Percentiles rank a stretch among this genome's conserved stretches.
Conservation (phyloP, 805 yeast genomes). For the Metschnikowia cerradonensis region DNA sequence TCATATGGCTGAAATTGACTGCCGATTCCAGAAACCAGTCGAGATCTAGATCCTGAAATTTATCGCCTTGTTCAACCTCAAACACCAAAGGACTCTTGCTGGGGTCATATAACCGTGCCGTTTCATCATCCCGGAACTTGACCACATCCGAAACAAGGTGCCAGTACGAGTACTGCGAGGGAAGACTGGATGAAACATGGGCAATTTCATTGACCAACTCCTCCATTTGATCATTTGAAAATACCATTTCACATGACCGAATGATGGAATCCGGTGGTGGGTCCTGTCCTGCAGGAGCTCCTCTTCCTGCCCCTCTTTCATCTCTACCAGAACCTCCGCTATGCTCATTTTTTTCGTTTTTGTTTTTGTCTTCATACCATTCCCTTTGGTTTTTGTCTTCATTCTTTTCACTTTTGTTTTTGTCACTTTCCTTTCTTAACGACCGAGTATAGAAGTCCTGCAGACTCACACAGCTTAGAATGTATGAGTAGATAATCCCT, state of each 20-base stretch:
- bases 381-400: too few species aligned
- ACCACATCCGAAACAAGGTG: slow-evolving; percentile 10
- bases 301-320: neutral
- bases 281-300: neutral
- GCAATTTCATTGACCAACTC: neutral
- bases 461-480: slow-evolving; percentile 8
- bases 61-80: neutral
- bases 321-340: too few species aligned
- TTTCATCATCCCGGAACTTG: slow-evolving; percentile 5
- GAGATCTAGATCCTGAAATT: neutral
- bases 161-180: slow-evolving; percentile 3
- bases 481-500: slow-evolving; percentile 15
- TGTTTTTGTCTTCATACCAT: neutral
- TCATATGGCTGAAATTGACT: slow-evolving; percentile 6
- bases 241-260: neutral
- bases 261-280: neutral
- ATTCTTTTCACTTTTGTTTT: too few species aligned
- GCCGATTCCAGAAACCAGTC: slow-evolving; percentile 9
- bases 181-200: neutral
- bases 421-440: neutral
- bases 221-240: neutral
- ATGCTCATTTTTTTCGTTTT: too few species aligned
- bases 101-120: slow-evolving; percentile 7
- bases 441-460: slow-evolving; percentile 12
- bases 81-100: slow-evolving; percentile 6